These are phyloP conservation scores for Nakazawaea siamensis DNA, from an alignment of 805 yeast genomes.

Conservation along the genomic window DNA sequence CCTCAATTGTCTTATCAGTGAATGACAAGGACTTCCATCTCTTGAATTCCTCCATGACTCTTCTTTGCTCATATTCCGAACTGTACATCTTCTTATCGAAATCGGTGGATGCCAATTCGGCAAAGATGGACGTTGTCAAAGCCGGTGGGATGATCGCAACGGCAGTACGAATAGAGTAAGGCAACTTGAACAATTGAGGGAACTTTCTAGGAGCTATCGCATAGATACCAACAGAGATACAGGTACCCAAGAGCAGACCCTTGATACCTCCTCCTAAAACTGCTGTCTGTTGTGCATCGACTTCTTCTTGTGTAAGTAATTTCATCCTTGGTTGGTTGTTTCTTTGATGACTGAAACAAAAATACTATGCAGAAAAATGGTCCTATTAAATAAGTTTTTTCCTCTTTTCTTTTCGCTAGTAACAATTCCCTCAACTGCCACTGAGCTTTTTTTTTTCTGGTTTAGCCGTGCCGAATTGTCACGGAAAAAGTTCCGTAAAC, in stretches of 20 bases:
- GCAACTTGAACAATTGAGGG: conserved; percentile 33
- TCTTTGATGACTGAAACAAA: too few species aligned
- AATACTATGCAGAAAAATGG: too few species aligned
- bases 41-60: conserved; percentile 34
- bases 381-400: too few species aligned
- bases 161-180: conserved; percentile 59
- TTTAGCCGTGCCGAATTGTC: too few species aligned
- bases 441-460: too few species aligned
- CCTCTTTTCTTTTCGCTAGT: too few species aligned
- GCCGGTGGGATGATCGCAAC: conserved; percentile 63
- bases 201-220: conserved; percentile 38
- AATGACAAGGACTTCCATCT: conserved; percentile 44
- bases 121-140: conserved; percentile 49
- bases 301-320: conserved; percentile 57
- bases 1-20: conserved; percentile 40
- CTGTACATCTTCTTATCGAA: conserved; percentile 60
- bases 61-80: conserved; percentile 31
- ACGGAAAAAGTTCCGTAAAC: too few species aligned
- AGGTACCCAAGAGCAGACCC: conserved; percentile 51
- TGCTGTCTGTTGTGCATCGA: conserved; percentile 53
- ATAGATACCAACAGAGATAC: conserved; percentile 46
- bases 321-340: conserved; percentile 52
- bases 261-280: conserved; percentile 53
- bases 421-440: too few species aligned
- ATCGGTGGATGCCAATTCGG: conserved; percentile 61